phyloP scores from a whole-genome alignment of 1,139 yeast species.

The Kodamaea sp. region DNA sequence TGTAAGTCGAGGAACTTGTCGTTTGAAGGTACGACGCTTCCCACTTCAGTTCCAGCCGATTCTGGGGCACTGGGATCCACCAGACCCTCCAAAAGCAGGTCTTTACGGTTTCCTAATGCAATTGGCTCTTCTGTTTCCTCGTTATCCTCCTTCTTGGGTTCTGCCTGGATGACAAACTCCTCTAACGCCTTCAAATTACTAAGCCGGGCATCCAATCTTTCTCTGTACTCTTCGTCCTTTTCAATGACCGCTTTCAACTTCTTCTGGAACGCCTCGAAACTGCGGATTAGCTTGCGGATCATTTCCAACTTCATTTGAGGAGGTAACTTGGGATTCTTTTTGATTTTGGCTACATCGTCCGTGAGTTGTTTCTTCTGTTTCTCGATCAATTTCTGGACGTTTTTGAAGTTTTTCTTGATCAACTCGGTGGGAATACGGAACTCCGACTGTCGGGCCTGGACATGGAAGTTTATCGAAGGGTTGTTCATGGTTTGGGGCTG shows the following conservation, averaged over 20 bases:
- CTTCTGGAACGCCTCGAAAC: constrained; percentile 50
- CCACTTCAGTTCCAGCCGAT: neutral
- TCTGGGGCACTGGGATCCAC: neutral
- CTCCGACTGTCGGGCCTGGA: constrained; percentile 49
- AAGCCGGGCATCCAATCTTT: constrained; percentile 48
- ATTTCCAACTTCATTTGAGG: constrained; percentile 28
- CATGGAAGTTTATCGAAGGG: constrained; percentile 43
- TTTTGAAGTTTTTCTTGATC: constrained; percentile 57
- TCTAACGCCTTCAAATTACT: constrained; percentile 39
- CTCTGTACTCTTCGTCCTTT: constrained; percentile 52
- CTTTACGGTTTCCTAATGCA: no score
- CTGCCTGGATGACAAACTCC: constrained; percentile 14
- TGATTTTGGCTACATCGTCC: constrained; percentile 39
- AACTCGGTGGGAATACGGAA: constrained; percentile 66
- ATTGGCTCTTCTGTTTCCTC: constrained; percentile 12
- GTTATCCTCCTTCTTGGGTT: constrained; percentile 8
- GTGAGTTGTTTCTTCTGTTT: constrained; percentile 47
- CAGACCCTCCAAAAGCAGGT: no score
- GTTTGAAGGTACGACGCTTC: constrained; percentile 3
- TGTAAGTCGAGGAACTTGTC: constrained; percentile 37
- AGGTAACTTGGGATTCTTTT: constrained; percentile 26
- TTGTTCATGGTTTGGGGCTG: no score
- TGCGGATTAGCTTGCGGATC: constrained; percentile 41
- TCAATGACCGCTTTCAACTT: constrained; percentile 40
- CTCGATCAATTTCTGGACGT: constrained; percentile 57